These are phyloP conservation scores for Rubia balearica DNA, from an alignment of 305 asterid species.

Conservation along the genomic window DNA sequence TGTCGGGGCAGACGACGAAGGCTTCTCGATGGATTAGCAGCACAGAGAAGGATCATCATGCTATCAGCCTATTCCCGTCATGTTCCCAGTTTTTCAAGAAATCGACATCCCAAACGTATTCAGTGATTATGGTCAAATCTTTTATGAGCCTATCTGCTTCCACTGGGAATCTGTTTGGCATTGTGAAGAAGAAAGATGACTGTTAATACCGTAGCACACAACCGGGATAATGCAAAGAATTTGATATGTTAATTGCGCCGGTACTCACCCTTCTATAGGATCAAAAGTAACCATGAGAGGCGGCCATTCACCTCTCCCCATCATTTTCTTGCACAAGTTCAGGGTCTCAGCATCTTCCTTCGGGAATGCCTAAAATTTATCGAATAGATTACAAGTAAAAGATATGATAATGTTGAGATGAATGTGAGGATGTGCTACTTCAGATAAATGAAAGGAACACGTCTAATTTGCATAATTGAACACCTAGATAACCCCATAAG, in stretches of 20 bases:
- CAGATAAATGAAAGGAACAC: no score
- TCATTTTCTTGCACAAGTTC: constrained; percentile 68
- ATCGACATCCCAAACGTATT: constrained; percentile 89
- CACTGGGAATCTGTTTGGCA: constrained; percentile 59
- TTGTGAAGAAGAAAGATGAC: background rate
- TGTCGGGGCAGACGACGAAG: constrained; percentile 86
- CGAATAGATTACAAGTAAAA: background rate
- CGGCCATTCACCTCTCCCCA: constrained; percentile 81
- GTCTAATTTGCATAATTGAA: no score
- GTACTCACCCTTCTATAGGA: constrained; percentile 68
- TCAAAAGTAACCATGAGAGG: constrained; percentile 83
- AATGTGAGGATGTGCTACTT: no score
- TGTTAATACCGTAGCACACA: background rate
- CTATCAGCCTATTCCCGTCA: constrained; percentile 65
- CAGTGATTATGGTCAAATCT: constrained; percentile 81
- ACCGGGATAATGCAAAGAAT: background rate
- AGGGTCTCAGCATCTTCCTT: constrained; percentile 66
- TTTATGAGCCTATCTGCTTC: constrained; percentile 70
- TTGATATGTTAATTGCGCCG: background rate
- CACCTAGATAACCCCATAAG: no score
- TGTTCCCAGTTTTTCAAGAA: constrained; percentile 54
- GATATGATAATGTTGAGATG: no score
- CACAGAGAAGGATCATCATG: constrained; percentile 83
- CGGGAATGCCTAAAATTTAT: constrained; percentile 37
- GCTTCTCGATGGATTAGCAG: constrained; percentile 54